Conservation (phyloP, 192 early-diverging fungal species). For the Podila epicladia region DNA sequence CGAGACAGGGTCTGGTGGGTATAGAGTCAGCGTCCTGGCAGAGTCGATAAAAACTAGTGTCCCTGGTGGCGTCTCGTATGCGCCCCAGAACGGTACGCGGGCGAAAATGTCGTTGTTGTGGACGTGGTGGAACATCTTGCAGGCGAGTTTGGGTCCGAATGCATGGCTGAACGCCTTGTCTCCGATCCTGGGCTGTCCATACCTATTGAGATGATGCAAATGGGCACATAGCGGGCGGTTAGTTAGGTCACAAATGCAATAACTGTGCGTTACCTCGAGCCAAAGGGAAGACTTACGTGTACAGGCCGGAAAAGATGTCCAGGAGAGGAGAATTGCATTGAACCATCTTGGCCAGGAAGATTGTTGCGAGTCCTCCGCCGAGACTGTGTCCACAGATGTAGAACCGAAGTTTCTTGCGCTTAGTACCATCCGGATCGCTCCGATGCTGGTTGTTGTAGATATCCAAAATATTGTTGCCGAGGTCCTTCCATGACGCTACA, state of each 20-base stretch:
- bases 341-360: slow-evolving; percentile 64
- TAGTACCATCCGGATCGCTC: slow-evolving; percentile 24
- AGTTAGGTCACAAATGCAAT: too few species aligned
- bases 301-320: slow-evolving; percentile 61
- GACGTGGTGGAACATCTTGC: slow-evolving; percentile 66
- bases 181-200: slow-evolving; percentile 59
- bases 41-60: slow-evolving; percentile 65
- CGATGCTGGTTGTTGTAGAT: slow-evolving; percentile 48
- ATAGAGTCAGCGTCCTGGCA: slow-evolving; percentile 54
- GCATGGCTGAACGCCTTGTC: slow-evolving; percentile 61
- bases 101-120: slow-evolving; percentile 62
- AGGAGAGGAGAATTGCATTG: slow-evolving; percentile 58
- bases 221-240: not conserved
- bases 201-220: slow-evolving; percentile 16
- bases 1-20: slow-evolving; percentile 61
- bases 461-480: slow-evolving; percentile 44
- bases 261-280: too few species aligned
- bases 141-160: slow-evolving; percentile 55
- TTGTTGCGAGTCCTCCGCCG: slow-evolving; percentile 59
- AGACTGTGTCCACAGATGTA: slow-evolving; percentile 65
- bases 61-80: slow-evolving; percentile 62
- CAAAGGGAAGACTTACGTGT: slow-evolving; percentile 41
- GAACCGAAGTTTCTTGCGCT: slow-evolving; percentile 54
- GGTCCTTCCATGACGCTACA: slow-evolving; percentile 21
- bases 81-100: slow-evolving; percentile 44